Evolutionary conservation across 495 filamentous ascomycete species (phyloP), one percentile per base, ranked within the genome.

Genomic region (Bombardia bombarda): DNA sequence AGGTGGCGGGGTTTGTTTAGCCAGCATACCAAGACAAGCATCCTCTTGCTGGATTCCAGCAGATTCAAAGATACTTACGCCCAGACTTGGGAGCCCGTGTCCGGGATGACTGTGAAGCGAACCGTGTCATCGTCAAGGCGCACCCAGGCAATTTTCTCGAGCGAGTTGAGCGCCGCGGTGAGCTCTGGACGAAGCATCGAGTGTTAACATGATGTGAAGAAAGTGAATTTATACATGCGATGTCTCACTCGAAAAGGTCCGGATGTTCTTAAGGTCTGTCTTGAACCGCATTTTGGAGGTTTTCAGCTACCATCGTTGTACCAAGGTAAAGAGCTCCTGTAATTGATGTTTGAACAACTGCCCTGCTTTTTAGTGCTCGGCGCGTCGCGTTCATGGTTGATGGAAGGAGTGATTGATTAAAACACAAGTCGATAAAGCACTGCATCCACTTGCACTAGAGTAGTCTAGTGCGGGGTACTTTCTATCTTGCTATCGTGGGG

Each of bases 61-160:
- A n/a, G n/a, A n/a, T n/a, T n/a, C n/a, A n/a, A n/a, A n/a, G 38
- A 32, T 37, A 74, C 86, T 53, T 71, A 95, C 89, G 90, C 85
- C 92, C 93, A 98, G 23, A 97, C 92, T 73, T 96, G 89, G 9
- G 88, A 88, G 18, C 92, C 88, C 53, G 84, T 80, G 50, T 95
- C 89, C 5, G 89, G 87, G 49, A 95, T 89, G 57, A 95, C 84
- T 43, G 93, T 96, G 69, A 98, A 95, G 51, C 87, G 88, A 43
- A 94, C 77, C 17, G 82, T 79, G 38, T 90, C 79, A 60, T 86
- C 72, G 63, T 90, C 84, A 20, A 98, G 80, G 33, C 87, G 84
- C 36, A 97, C 73, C 92, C 93, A 97, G 31, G 89, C 92, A 50
- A 93, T 78, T 60, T 92, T 90, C 43, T 90, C 88, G 25, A 97